These are phyloP conservation scores for Nakazawaea laoshanensis DNA, from an alignment of 805 yeast genomes.

Conservation along the genomic window DNA sequence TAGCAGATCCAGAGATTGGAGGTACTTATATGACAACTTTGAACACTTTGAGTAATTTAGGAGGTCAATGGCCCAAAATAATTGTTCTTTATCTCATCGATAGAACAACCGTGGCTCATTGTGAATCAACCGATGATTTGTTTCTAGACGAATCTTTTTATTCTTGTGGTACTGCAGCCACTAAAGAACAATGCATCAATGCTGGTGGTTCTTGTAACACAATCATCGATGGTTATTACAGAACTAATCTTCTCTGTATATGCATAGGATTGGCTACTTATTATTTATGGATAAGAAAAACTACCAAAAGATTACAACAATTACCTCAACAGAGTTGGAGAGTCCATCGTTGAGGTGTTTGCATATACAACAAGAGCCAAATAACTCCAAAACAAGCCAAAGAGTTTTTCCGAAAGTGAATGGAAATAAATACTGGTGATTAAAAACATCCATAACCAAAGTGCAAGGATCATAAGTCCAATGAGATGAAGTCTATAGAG, in stretches of 20 bases:
- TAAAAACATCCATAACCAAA: constrained; percentile 86
- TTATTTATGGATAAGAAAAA: constrained; percentile 54
- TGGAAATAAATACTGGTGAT: constrained; percentile 85
- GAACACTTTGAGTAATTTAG: constrained; percentile 85
- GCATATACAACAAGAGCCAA: constrained; percentile 36
- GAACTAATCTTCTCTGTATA: constrained; percentile 68
- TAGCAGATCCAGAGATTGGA: constrained; percentile 93
- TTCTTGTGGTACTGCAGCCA: constrained; percentile 20
- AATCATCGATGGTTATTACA: constrained; percentile 75
- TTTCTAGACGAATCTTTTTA: constrained; percentile 18
- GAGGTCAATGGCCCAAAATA: constrained; percentile 97
- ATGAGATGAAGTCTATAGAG: too few species aligned
- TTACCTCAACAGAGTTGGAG: constrained; percentile 78
- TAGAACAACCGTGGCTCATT: constrained; percentile 57
- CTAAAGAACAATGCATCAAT: constrained; percentile 40
- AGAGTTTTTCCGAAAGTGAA: constrained; percentile 62
- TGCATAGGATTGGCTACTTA: constrained; percentile 56
- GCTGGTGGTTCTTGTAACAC: constrained; percentile 48
- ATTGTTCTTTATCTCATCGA: constrained; percentile 76
- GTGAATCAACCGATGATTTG: constrained; percentile 27
- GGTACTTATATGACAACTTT: constrained; percentile 97
- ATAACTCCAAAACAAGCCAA: constrained; percentile 61
- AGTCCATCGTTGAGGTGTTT: constrained; percentile 21
- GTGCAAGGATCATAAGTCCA: too few species aligned
- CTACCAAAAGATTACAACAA: constrained; percentile 57